These are phyloP conservation scores for Trifolium pratense DNA, from an alignment of 306 rosid species.

Conservation along the genomic window DNA sequence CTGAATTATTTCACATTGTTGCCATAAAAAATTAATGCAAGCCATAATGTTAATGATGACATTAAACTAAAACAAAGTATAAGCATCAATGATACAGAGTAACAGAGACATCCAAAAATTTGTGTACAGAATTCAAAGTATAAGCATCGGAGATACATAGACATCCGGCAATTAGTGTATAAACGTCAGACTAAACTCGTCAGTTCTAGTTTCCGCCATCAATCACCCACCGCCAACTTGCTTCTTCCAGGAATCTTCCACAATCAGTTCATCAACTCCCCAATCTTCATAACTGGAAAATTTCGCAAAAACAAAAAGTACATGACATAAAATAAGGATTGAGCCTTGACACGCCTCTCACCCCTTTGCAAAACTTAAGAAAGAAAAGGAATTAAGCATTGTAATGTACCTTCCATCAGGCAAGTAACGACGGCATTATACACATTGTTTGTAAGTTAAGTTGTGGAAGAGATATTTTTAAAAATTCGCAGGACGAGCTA, in stretches of 20 bases:
- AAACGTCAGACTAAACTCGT: neutral
- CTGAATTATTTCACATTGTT: too few relatives aligned
- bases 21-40: too few relatives aligned
- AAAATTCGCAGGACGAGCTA: too few relatives aligned
- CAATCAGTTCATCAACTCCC: conserved; percentile 95
- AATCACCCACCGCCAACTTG: conserved; percentile 93
- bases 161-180: neutral
- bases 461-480: too few relatives aligned
- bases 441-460: too few relatives aligned
- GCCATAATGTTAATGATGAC: too few relatives aligned
- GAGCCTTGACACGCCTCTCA: neutral
- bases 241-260: conserved; percentile 97
- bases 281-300: conserved; percentile 82
- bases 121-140: too few relatives aligned
- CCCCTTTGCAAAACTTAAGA: neutral
- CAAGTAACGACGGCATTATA: conserved; percentile 80
- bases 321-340: neutral
- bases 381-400: neutral
- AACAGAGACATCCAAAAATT: too few relatives aligned
- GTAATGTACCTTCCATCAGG: conserved; percentile 86
- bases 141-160: neutral
- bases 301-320: neutral
- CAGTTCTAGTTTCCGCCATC: conserved; percentile 1
- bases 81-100: too few relatives aligned
- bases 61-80: too few relatives aligned